phyloP scores from a whole-genome alignment of 768 basidiomycete genomes.

The Leccinum barrowsii region DNA sequence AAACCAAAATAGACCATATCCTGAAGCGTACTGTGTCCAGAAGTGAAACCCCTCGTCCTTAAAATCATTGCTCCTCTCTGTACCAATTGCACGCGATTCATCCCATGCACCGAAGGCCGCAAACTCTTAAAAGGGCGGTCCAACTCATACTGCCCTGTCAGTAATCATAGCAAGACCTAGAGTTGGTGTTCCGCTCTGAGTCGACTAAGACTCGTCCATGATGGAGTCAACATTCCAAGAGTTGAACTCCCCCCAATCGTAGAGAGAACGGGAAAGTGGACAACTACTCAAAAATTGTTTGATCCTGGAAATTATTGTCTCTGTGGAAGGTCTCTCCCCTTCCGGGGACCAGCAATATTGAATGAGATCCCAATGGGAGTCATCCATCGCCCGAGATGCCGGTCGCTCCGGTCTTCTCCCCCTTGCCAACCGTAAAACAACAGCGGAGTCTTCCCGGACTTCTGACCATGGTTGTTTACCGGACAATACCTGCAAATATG shows the following conservation, averaged over 20 bases:
- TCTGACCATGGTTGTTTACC: neutral
- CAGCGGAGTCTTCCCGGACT: neutral
- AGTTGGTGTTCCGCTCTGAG: no score
- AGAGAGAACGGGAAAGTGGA: neutral
- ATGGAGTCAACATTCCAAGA: no score
- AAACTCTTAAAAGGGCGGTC: neutral
- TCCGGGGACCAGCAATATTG: neutral
- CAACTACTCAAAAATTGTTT: neutral
- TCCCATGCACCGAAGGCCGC: no score
- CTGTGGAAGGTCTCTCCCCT: neutral
- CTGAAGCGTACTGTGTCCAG: no score
- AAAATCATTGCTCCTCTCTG: no score
- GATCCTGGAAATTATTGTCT: neutral
- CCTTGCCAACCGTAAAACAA: neutral
- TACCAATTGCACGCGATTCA: no score
- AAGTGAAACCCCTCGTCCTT: no score
- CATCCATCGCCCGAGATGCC: no score
- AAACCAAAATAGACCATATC: no score
- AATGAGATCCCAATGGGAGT: neutral
- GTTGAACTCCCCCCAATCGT: neutral
- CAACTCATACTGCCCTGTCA: neutral
- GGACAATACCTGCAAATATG: neutral
- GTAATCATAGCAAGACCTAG: no score
- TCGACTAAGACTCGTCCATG: no score
- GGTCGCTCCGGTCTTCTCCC: no score